Evolutionary conservation across 1,139 yeast species (phyloP).

Genomic region (Kurtzmaniella quercitrusa): DNA sequence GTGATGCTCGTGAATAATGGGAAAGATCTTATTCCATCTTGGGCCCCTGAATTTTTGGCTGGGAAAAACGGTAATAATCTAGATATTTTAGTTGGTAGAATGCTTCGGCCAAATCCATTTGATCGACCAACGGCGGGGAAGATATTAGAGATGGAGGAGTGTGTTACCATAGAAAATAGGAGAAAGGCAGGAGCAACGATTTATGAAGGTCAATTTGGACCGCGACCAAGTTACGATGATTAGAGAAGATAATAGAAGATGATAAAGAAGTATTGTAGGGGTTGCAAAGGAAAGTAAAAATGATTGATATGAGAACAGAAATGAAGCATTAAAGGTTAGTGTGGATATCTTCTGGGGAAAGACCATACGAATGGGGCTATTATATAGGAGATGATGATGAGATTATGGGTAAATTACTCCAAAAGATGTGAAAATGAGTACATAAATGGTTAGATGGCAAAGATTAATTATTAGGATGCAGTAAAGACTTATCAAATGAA

Average conservation of each 20-base stretch:
- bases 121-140: constrained; percentile 76
- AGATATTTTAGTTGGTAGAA: constrained; percentile 78
- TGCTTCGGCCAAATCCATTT: constrained; percentile 85
- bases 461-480: too few relatives aligned
- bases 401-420: too few relatives aligned
- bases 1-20: constrained; percentile 6
- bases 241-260: neutral
- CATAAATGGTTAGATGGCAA: too few relatives aligned
- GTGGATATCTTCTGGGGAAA: too few relatives aligned
- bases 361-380: too few relatives aligned
- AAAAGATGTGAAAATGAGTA: too few relatives aligned
- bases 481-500: too few relatives aligned
- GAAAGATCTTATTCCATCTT: constrained; percentile 49
- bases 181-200: constrained; percentile 94
- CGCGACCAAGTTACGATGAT: constrained; percentile 29
- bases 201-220: constrained; percentile 96
- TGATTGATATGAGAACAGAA: too few relatives aligned
- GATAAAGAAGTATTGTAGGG: too few relatives aligned
- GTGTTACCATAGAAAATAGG: constrained; percentile 72
- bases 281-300: too few relatives aligned
- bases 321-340: too few relatives aligned
- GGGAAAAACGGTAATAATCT: constrained; percentile 66
- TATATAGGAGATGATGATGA: too few relatives aligned
- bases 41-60: constrained; percentile 84
- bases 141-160: constrained; percentile 66